Percentiles rank a stretch among this genome's conserved stretches.
These are phyloP conservation scores for Mucor saturninus DNA, from an alignment of 371 early-diverging fungal species.

Conservation along the genomic window DNA sequence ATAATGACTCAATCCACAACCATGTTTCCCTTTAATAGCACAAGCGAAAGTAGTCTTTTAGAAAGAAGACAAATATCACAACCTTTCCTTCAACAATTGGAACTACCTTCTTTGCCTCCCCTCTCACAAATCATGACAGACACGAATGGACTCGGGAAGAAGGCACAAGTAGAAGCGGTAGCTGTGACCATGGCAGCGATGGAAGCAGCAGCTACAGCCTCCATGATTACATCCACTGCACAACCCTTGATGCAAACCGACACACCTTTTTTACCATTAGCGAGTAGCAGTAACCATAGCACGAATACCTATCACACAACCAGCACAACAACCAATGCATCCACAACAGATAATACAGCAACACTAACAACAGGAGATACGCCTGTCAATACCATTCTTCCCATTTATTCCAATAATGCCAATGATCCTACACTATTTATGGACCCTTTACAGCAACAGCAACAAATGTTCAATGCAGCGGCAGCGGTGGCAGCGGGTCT, in stretches of 20 bases:
- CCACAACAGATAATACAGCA: neutral
- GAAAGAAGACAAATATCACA: slow-evolving; percentile 40
- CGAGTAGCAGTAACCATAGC: no score
- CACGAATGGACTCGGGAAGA: slow-evolving; percentile 8
- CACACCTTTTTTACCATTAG: slow-evolving; percentile 17
- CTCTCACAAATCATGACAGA: slow-evolving; percentile 37
- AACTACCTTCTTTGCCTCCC: slow-evolving; percentile 41
- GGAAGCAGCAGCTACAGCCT: slow-evolving; percentile 18
- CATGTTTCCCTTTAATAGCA: slow-evolving; percentile 5
- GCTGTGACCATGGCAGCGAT: slow-evolving; percentile 14
- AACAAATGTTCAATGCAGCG: slow-evolving; percentile 18
- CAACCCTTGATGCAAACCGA: slow-evolving; percentile 22
- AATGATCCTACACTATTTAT: neutral
- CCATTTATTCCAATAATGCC: neutral
- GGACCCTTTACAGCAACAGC: slow-evolving; percentile 8
- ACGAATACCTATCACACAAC: no score
- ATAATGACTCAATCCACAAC: slow-evolving; percentile 1
- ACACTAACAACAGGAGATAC: neutral
- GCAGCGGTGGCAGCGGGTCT: slow-evolving; percentile 13
- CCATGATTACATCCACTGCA: slow-evolving; percentile 22
- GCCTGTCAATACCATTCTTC: slow-evolving; percentile 3
- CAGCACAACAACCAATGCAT: no score
- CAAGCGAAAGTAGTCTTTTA: slow-evolving; percentile 23
- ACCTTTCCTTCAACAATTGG: slow-evolving; percentile 37
- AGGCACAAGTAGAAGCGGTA: slow-evolving; percentile 2